A percentile compares a stretch with the other conserved stretches of the same genome.
Evolutionary conservation across 768 basidiomycete genomes (phyloP).

Genomic region (Gloeostereum incarnatum): DNA sequence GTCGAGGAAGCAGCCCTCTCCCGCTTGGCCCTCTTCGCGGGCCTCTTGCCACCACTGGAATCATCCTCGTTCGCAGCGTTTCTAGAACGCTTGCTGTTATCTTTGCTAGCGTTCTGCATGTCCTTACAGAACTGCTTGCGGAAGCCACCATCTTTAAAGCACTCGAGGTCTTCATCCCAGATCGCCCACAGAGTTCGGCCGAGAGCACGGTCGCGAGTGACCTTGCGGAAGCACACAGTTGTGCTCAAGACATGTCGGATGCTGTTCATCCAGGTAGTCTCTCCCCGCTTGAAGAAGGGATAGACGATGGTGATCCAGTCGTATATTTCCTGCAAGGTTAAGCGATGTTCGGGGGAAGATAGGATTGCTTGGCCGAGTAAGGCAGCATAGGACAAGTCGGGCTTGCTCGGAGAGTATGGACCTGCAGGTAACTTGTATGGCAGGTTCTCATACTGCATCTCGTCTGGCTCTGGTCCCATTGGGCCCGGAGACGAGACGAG

Average conservation of each 20-base stretch:
- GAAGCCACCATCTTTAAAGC: constrained; percentile 80
- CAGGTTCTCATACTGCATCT: constrained; percentile 55
- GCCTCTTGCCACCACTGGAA: constrained; percentile 25
- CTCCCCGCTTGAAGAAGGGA: constrained; percentile 87
- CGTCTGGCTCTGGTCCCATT: constrained; percentile 54
- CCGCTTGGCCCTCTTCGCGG: constrained; percentile 40
- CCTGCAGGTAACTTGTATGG: constrained; percentile 79
- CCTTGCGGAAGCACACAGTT: constrained; percentile 85
- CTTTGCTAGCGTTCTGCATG: constrained; percentile 27
- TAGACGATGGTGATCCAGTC: constrained; percentile 92
- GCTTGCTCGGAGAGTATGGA: constrained; percentile 73
- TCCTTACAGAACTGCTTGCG: constrained; percentile 52
- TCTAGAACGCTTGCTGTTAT: constrained; percentile 19
- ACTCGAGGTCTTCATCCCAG: constrained; percentile 71
- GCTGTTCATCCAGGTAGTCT: constrained; percentile 97
- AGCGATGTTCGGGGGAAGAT: constrained; percentile 71
- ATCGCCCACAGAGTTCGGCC: constrained; percentile 88
- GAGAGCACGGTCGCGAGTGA: constrained; percentile 63
- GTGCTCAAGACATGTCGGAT: constrained; percentile 95
- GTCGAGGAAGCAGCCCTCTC: constrained; percentile 9
- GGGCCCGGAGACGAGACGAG: constrained; percentile 82
- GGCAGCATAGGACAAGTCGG: constrained; percentile 87
- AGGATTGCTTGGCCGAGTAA: constrained; percentile 93
- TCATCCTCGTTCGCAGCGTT: constrained; percentile 22
- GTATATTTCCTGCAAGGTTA: constrained; percentile 94